Evolutionary conservation across 129 eudicot genomes (phyloP).

Genomic region (Rutidosis leptorrhynchoides): DNA sequence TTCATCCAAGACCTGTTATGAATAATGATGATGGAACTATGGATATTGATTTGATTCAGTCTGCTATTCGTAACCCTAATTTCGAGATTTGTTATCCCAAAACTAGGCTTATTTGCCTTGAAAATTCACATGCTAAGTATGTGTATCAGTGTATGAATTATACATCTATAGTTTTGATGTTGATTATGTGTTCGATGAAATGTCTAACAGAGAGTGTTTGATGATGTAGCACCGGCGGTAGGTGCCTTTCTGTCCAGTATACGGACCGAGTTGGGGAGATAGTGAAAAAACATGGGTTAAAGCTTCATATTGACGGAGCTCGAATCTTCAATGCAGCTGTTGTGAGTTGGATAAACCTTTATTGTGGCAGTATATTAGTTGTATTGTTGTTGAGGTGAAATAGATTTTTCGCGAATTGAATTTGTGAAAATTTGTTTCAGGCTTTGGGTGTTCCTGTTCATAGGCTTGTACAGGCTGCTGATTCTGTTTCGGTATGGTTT

Average conservation of each 20-base stretch:
- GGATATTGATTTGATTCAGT: conserved; percentile 60
- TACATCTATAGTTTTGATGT: neutral
- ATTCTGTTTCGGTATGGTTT: conserved; percentile 78
- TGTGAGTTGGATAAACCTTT: conserved; percentile 45
- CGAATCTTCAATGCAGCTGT: conserved; percentile 84
- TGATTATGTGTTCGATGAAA: conserved; percentile 15
- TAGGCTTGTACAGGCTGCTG: conserved; percentile 97
- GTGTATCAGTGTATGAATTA: conserved; percentile 10
- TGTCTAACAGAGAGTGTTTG: conserved; percentile 20
- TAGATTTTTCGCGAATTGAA: neutral
- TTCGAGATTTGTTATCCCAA: conserved; percentile 75
- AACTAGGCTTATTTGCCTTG: conserved; percentile 89
- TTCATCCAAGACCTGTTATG: conserved; percentile 83
- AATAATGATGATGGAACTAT: conserved; percentile 87
- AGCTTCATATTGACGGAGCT: conserved; percentile 99
- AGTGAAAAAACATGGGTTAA: conserved; percentile 75
- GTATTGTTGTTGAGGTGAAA: neutral
- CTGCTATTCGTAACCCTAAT: conserved; percentile 72
- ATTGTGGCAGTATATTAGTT: too few relatives aligned
- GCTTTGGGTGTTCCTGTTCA: conserved; percentile 93
- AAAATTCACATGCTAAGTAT: conserved; percentile 93
- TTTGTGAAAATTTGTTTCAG: conserved; percentile 37
- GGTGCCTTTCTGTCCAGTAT: conserved; percentile 80
- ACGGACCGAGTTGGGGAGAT: conserved; percentile 83
- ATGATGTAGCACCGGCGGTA: conserved; percentile 80